A percentile compares a stretch with the other conserved stretches of the same genome.
phyloP scores from a whole-genome alignment of 2,329 filamentous ascomycete genomes.

The Ilyonectria robusta region DNA sequence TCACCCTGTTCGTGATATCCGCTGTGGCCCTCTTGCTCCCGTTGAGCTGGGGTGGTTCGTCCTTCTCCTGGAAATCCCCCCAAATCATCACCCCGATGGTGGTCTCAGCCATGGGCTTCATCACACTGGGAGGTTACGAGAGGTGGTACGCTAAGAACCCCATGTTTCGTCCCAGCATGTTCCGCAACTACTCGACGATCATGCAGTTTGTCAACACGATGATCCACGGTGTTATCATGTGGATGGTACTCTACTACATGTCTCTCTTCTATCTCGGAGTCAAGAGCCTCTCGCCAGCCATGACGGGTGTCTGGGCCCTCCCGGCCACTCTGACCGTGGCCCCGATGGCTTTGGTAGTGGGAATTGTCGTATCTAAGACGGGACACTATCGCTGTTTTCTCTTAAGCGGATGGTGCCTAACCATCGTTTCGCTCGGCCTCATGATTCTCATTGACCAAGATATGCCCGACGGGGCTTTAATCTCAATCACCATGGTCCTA shows the following conservation, averaged over 20 bases:
- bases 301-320: slow-evolving; percentile 64
- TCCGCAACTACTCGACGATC: slow-evolving; percentile 37
- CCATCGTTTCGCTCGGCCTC: slow-evolving; percentile 70
- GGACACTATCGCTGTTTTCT: slow-evolving; percentile 73
- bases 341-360: slow-evolving; percentile 70
- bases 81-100: slow-evolving; percentile 70
- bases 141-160: slow-evolving; percentile 29
- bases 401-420: slow-evolving; percentile 73
- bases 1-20: slow-evolving; percentile 65
- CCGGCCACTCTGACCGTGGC: slow-evolving; percentile 75
- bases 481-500: slow-evolving; percentile 72
- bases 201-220: slow-evolving; percentile 39
- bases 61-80: slow-evolving; percentile 40
- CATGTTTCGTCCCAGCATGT: slow-evolving; percentile 44
- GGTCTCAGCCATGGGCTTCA: slow-evolving; percentile 65
- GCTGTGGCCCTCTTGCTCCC: slow-evolving; percentile 37
- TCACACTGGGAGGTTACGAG: slow-evolving; percentile 41
- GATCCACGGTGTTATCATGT: slow-evolving; percentile 47
- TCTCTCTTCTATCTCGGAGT: slow-evolving; percentile 46
- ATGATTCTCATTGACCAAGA: slow-evolving; percentile 63
- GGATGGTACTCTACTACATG: slow-evolving; percentile 49
- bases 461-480: slow-evolving; percentile 68
- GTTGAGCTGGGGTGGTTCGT: slow-evolving; percentile 35
- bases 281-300: slow-evolving; percentile 39
- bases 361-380: slow-evolving; percentile 66